phyloP scores from a whole-genome alignment of 139 green algal genomes.

The Monoraphidium neglectum region DNA sequence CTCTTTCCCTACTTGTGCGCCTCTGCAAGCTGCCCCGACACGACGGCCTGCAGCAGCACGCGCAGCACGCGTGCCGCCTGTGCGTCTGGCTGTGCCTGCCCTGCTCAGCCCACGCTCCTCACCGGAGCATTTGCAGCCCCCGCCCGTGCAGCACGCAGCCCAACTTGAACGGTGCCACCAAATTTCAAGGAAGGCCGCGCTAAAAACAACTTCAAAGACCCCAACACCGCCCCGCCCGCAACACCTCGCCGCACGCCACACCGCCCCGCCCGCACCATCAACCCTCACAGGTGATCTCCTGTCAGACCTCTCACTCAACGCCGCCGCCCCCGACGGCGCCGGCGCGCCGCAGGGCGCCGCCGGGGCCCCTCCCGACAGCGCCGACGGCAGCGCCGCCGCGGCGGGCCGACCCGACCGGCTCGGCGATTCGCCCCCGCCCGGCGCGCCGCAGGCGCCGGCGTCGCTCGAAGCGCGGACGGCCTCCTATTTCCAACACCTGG shows the following conservation, averaged over 20 bases:
- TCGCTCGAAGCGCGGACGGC: background rate
- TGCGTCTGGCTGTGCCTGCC: too few relatives aligned
- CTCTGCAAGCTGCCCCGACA: too few relatives aligned
- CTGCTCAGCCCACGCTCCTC: too few relatives aligned
- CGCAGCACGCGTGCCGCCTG: too few relatives aligned
- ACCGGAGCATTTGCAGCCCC: too few relatives aligned
- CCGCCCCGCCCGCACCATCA: background rate
- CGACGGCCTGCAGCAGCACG: too few relatives aligned
- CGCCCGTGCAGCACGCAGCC: too few relatives aligned
- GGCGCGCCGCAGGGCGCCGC: conserved; percentile 3
- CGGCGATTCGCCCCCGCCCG: too few relatives aligned
- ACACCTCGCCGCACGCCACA: background rate
- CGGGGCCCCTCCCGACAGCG: too few relatives aligned
- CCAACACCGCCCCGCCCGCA: background rate
- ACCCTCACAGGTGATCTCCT: background rate
- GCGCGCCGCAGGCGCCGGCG: background rate
- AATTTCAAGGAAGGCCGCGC: background rate
- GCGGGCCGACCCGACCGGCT: too few relatives aligned
- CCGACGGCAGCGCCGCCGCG: too few relatives aligned
- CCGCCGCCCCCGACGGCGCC: background rate
- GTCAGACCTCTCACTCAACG: background rate
- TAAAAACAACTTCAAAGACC: background rate
- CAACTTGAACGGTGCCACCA: background rate
- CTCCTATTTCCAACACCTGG: conserved; percentile 53
- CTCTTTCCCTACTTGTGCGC: background rate